These are phyloP conservation scores for Paecilomyces variotii DNA, from an alignment of 2,329 filamentous ascomycete species.

Conservation along the genomic window DNA sequence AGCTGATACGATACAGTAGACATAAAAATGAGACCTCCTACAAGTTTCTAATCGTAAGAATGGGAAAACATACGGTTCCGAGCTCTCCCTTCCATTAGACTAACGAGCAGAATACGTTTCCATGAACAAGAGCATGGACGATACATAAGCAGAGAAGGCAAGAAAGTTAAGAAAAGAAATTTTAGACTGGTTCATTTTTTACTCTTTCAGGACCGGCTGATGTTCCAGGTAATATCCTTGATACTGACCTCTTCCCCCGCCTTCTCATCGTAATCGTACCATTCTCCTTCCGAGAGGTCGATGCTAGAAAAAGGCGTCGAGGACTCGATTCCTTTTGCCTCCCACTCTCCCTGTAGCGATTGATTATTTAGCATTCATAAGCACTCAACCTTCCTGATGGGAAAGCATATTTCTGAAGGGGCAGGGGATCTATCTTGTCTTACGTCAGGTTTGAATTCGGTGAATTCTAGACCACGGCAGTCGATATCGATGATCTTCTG, in stretches of 20 bases:
- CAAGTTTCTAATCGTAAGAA: not conserved
- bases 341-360: slow-evolving; percentile 67
- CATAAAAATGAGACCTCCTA: not conserved
- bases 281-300: slow-evolving; percentile 82
- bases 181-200: not conserved
- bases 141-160: not conserved
- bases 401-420: not conserved
- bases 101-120: not conserved
- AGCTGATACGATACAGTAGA: not conserved
- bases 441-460: slow-evolving; percentile 84
- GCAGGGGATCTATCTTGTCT: slow-evolving; percentile 11
- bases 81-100: not conserved
- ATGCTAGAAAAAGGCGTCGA: slow-evolving; percentile 73
- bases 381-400: not conserved
- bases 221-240: slow-evolving; percentile 80
- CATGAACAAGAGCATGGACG: not conserved
- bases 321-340: slow-evolving; percentile 73
- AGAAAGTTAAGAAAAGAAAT: not conserved
- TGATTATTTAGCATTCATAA: not conserved
- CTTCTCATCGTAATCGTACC: slow-evolving; percentile 98
- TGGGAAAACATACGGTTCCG: not conserved
- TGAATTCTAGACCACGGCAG: slow-evolving; percentile 87
- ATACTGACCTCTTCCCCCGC: slow-evolving; percentile 85
- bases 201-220: slow-evolving; percentile 54
- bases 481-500: slow-evolving; percentile 85